phyloP scores from a whole-genome alignment of 2,329 filamentous ascomycete genomes.

The Cercospora sesami region DNA sequence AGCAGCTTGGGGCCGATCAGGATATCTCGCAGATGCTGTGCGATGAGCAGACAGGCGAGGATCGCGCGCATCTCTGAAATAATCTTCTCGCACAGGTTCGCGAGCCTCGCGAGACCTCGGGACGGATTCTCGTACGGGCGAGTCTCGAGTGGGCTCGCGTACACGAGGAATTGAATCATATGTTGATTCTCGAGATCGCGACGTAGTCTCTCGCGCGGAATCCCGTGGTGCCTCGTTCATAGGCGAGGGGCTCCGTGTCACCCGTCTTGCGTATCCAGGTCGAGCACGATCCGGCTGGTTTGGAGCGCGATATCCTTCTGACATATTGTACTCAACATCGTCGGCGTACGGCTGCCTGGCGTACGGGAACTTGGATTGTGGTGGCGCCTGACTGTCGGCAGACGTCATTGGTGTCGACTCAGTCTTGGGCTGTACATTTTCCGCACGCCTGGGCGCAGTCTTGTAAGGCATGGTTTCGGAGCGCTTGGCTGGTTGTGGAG shows the following conservation, averaged over 20 bases:
- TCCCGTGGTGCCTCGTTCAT: slow-evolving; percentile 14
- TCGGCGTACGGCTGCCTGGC: slow-evolving; percentile 33
- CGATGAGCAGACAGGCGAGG: slow-evolving; percentile 20
- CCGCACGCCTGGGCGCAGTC: slow-evolving; percentile 14
- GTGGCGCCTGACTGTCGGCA: slow-evolving; percentile 28
- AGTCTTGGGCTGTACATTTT: slow-evolving; percentile 25
- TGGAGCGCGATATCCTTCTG: slow-evolving; percentile 34
- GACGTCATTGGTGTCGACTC: slow-evolving; percentile 33
- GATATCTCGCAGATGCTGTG: slow-evolving; percentile 30
- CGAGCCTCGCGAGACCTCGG: slow-evolving; percentile 6
- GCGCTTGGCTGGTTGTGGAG: slow-evolving; percentile 41
- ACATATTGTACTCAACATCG: slow-evolving; percentile 35
- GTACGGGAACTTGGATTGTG: slow-evolving; percentile 31
- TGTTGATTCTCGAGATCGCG: slow-evolving; percentile 4
- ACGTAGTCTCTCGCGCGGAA: slow-evolving; percentile 11
- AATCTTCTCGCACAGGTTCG: background rate
- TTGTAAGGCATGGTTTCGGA: slow-evolving; percentile 46
- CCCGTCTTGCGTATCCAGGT: slow-evolving; percentile 18
- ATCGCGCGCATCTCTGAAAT: slow-evolving; percentile 9
- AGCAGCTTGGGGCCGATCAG: slow-evolving; percentile 23
- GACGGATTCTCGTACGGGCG: slow-evolving; percentile 2
- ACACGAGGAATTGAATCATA: slow-evolving; percentile 6
- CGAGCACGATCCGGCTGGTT: slow-evolving; percentile 13
- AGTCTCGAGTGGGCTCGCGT: background rate
- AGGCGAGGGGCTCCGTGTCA: slow-evolving; percentile 36